Evolutionary conservation across 139 green algal genomes (phyloP).

Genomic region (Desmodesmus armatus): DNA sequence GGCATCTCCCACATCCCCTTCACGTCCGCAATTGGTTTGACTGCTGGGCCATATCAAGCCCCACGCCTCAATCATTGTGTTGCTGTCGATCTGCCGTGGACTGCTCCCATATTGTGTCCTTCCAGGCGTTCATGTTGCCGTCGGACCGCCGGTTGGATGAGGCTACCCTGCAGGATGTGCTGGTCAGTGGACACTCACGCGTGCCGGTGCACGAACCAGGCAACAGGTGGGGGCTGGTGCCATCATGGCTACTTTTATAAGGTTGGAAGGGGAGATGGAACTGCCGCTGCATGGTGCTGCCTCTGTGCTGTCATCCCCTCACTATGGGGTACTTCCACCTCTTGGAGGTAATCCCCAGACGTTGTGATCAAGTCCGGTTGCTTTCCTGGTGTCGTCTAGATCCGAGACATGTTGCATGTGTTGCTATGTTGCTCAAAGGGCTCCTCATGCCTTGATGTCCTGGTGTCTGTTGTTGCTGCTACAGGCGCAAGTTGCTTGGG

Average conservation of each 20-base stretch:
- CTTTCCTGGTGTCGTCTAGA: no score
- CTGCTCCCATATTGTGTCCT: no score
- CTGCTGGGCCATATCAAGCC: not conserved
- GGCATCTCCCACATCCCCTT: no score
- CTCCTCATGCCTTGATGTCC: not conserved
- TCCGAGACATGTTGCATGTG: no score
- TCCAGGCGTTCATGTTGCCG: conserved; percentile 36
- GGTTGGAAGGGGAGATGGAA: no score
- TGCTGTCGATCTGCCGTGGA: not conserved
- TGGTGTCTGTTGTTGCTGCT: conserved; percentile 1
- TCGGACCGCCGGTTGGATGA: conserved; percentile 23
- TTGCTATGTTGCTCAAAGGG: not conserved
- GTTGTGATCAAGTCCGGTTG: no score
- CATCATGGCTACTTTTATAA: not conserved
- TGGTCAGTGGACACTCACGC: conserved; percentile 81
- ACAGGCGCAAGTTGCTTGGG: conserved; percentile 54
- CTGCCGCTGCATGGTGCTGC: no score
- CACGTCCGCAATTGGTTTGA: no score
- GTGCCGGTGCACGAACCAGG: conserved; percentile 80
- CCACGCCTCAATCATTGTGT: not conserved
- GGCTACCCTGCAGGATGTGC: conserved; percentile 64
- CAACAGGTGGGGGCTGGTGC: conserved; percentile 38
- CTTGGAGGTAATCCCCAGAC: no score
- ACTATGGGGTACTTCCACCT: no score
- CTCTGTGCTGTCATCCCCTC: no score